Percentiles rank a stretch among this genome's conserved stretches.
Evolutionary conservation across 2,329 filamentous ascomycete species (phyloP).

Genomic region (Beauveria rudraprayagi): DNA sequence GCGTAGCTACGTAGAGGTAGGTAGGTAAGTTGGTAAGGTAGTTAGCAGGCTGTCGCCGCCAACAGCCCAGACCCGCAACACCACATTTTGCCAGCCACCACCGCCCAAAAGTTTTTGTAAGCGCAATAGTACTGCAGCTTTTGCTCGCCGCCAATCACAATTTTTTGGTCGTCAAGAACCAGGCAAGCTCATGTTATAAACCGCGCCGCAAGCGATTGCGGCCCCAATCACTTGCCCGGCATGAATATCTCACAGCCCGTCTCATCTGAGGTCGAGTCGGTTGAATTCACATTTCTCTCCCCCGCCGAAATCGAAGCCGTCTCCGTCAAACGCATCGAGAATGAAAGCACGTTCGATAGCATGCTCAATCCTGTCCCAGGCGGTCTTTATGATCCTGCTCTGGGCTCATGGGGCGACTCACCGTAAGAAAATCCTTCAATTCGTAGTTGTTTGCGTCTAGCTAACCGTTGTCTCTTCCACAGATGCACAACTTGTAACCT

Average conservation of each 20-base stretch:
- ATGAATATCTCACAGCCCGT: conserved; percentile 77
- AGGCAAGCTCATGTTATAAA: conserved; percentile 6
- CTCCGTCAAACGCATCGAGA: conserved; percentile 90
- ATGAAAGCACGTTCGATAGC: conserved; percentile 88
- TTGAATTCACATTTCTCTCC: conserved; percentile 83
- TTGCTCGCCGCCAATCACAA: neutral
- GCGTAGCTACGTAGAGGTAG: too few species aligned
- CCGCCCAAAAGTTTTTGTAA: conserved; percentile 18
- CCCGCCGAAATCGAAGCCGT: conserved; percentile 76
- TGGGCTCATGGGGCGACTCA: conserved; percentile 83
- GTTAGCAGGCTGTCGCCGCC: neutral
- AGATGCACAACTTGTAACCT: conserved; percentile 92
- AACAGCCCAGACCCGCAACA: neutral
- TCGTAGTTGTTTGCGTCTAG: neutral
- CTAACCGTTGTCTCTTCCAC: neutral
- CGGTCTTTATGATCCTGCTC: conserved; percentile 83
- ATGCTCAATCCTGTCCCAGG: conserved; percentile 83
- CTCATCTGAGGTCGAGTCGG: conserved; percentile 71
- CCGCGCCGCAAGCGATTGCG: conserved; percentile 11
- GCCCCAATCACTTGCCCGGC: conserved; percentile 16
- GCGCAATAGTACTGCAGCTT: conserved; percentile 13
- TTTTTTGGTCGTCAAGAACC: conserved; percentile 9
- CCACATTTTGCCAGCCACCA: conserved; percentile 21
- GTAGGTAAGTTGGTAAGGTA: neutral
- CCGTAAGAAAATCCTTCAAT: conserved; percentile 43